phyloP scores from a whole-genome alignment of 1,139 yeast species.

The Trichomonascaceae sp. region DNA sequence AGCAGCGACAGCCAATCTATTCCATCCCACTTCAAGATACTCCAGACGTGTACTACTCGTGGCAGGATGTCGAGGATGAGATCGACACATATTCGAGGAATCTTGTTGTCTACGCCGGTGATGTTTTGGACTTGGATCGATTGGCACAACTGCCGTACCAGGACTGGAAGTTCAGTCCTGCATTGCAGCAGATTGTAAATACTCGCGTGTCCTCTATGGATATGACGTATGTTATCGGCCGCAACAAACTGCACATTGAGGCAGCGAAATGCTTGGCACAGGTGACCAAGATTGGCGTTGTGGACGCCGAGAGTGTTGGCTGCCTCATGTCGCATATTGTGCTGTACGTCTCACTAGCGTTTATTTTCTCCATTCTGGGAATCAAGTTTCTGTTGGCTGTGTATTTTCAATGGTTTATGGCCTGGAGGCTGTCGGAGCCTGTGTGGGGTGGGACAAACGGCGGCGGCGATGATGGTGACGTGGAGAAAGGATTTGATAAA shows the following conservation, averaged over 20 bases:
- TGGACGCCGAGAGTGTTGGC: slow-evolving; percentile 73
- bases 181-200: slow-evolving; percentile 3
- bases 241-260: slow-evolving; percentile 25
- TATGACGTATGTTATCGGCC: slow-evolving; percentile 4
- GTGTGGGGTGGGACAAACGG: slow-evolving; percentile 3
- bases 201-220: slow-evolving; percentile 2
- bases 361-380: slow-evolving; percentile 58
- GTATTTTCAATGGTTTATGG: slow-evolving; percentile 59
- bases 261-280: slow-evolving; percentile 69
- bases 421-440: slow-evolving; percentile 11
- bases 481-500: not conserved
- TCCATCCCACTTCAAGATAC: slow-evolving; percentile 47
- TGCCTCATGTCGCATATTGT: slow-evolving; percentile 72
- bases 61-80: slow-evolving; percentile 58
- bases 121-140: slow-evolving; percentile 63
- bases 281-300: slow-evolving; percentile 66
- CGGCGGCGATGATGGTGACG: not conserved
- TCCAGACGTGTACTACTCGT: slow-evolving; percentile 66
- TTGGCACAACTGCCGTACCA: slow-evolving; percentile 48
- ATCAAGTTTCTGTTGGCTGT: slow-evolving; percentile 69
- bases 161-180: slow-evolving; percentile 33
- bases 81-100: slow-evolving; percentile 32
- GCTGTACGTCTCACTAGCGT: slow-evolving; percentile 53
- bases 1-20: slow-evolving; percentile 51
- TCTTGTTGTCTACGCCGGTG: slow-evolving; percentile 67